These are phyloP conservation scores for Aspergillus vadensis DNA, from an alignment of 2,329 filamentous ascomycete genomes.

Conservation along the genomic window DNA sequence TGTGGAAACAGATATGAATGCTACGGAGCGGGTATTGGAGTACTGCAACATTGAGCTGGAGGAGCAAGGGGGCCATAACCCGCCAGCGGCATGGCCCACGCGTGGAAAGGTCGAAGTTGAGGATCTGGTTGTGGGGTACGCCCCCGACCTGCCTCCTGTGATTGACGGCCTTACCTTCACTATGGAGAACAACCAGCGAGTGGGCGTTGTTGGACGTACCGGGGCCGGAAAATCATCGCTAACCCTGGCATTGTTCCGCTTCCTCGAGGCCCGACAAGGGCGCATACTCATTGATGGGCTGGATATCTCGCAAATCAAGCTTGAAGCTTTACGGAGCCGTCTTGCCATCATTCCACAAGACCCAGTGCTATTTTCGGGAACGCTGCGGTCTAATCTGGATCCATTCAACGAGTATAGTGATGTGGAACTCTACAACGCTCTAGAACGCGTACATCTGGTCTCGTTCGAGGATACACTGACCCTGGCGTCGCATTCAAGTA, in stretches of 20 bases:
- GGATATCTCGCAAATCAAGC: conserved; percentile 50
- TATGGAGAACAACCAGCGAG: conserved; percentile 25
- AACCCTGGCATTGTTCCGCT: conserved; percentile 27
- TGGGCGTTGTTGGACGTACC: conserved; percentile 34
- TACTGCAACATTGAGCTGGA: conserved; percentile 71
- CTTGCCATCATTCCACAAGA: conserved; percentile 82
- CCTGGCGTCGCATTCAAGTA: conserved; percentile 15
- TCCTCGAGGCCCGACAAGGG: conserved; percentile 22
- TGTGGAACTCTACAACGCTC: conserved; percentile 66
- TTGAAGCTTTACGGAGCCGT: conserved; percentile 65
- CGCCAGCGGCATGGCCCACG: conserved; percentile 73
- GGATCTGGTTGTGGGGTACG: conserved; percentile 71
- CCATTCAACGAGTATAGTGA: conserved; percentile 72
- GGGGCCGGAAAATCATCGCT: conserved; percentile 33
- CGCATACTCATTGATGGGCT: conserved; percentile 27
- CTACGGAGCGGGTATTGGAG: conserved; percentile 73
- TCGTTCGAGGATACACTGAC: conserved; percentile 44
- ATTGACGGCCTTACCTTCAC: conserved; percentile 25
- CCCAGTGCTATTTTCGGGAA: conserved; percentile 78
- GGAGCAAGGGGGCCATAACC: conserved; percentile 60
- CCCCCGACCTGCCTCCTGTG: conserved; percentile 61
- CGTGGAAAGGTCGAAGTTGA: conserved; percentile 72
- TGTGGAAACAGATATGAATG: conserved; percentile 77
- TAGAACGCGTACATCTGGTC: conserved; percentile 70
- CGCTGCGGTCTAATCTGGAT: conserved; percentile 74